phyloP scores from a whole-genome alignment of 2,329 filamentous ascomycete genomes.

The Mariannaea sp. region DNA sequence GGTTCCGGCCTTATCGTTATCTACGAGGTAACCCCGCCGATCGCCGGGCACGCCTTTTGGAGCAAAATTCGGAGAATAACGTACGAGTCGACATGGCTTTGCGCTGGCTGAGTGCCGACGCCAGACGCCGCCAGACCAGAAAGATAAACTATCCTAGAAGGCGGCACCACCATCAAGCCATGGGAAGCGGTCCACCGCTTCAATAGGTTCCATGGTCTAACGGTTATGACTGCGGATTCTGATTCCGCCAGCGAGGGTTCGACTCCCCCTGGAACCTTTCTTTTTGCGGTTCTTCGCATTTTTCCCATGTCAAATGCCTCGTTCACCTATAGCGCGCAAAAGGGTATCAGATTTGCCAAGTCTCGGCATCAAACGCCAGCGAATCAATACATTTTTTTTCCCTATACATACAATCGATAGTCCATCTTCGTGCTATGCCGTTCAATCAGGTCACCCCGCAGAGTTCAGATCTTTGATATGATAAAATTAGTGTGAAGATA shows the following conservation, averaged over 20 bases:
- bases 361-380: too few relatives aligned
- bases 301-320: neutral
- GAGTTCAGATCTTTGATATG: too few relatives aligned
- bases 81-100: too few relatives aligned
- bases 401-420: too few relatives aligned
- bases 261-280: conserved; percentile 43
- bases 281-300: conserved; percentile 11
- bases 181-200: conserved; percentile 37
- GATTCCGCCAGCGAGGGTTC: conserved; percentile 47
- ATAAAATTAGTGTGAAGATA: too few relatives aligned
- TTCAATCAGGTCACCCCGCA: too few relatives aligned
- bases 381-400: too few relatives aligned
- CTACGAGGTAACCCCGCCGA: conserved; percentile 26
- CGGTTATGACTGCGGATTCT: conserved; percentile 46
- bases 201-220: conserved; percentile 44
- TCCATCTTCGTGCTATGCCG: too few relatives aligned
- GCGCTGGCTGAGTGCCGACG: too few relatives aligned
- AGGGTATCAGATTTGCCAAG: too few relatives aligned
- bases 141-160: conserved; percentile 3
- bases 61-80: conserved; percentile 1
- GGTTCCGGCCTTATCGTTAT: conserved; percentile 39
- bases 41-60: conserved; percentile 5
- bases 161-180: conserved; percentile 8
- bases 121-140: too few relatives aligned
- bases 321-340: too few relatives aligned